Percentiles rank a stretch among this genome's conserved stretches.
Evolutionary conservation across 2,329 filamentous ascomycete genomes (phyloP).

Genomic region (Aspergillus sclerotialis): DNA sequence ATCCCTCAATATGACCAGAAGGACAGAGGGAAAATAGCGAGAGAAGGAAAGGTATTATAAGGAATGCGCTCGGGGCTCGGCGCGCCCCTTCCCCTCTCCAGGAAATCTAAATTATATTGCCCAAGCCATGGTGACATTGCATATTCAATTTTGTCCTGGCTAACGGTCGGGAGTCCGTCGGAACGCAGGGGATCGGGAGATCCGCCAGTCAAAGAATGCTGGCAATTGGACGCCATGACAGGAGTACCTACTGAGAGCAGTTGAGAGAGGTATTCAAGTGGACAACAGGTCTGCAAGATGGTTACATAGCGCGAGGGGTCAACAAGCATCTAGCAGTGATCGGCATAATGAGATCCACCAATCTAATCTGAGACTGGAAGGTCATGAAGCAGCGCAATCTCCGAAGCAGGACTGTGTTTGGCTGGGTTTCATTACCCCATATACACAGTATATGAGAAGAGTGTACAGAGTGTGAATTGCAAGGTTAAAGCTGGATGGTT

Average conservation of each 20-base stretch:
- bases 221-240: background rate
- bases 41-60: background rate
- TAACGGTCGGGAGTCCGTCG: background rate
- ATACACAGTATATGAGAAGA: no score
- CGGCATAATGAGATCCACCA: background rate
- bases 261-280: background rate
- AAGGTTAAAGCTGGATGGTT: no score
- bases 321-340: no score
- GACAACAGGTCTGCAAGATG: background rate
- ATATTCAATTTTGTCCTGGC: background rate
- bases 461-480: no score
- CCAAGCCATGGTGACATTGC: background rate
- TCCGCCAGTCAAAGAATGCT: background rate
- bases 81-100: no score
- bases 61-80: no score
- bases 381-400: background rate
- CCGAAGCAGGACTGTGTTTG: background rate
- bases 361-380: background rate
- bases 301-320: constrained; percentile 6
- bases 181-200: background rate
- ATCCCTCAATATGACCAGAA: background rate
- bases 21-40: background rate
- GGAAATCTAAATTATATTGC: no score
- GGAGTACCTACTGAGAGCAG: constrained; percentile 3
- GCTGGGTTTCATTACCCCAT: background rate